phyloP scores from a whole-genome alignment of 177 flowering plant genomes.

The Vitis hybrid region DNA sequence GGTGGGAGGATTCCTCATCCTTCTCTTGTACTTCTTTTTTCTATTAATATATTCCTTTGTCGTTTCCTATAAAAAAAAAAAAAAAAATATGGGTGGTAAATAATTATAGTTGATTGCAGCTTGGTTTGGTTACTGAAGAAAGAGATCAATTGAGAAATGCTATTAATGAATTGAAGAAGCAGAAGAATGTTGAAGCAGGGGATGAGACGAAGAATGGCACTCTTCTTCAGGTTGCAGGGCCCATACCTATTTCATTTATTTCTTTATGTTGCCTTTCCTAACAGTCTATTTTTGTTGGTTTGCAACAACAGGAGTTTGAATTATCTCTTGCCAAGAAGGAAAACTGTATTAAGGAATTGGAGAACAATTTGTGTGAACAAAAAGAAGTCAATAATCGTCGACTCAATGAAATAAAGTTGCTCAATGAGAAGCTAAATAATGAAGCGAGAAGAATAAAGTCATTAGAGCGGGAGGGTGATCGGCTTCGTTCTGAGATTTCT shows the following conservation, averaged over 20 bases:
- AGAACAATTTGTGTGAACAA: slow-evolving; percentile 49
- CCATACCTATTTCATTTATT: not conserved
- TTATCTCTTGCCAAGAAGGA: slow-evolving; percentile 64
- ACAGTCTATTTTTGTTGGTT: slow-evolving; percentile 7
- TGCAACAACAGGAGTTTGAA: slow-evolving; percentile 64
- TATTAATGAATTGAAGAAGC: slow-evolving; percentile 40
- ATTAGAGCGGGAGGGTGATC: slow-evolving; percentile 86
- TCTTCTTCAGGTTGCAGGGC: slow-evolving; percentile 50
- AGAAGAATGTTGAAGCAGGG: slow-evolving; percentile 48
- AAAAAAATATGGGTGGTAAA: too few relatives aligned
- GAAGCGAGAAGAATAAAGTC: slow-evolving; percentile 81
- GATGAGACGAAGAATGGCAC: slow-evolving; percentile 28
- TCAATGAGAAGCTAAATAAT: slow-evolving; percentile 65
- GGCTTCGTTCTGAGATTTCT: slow-evolving; percentile 87
- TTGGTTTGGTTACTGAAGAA: slow-evolving; percentile 63
- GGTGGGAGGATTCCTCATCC: too few relatives aligned
- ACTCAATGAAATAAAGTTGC: slow-evolving; percentile 61
- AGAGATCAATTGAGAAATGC: slow-evolving; percentile 60
- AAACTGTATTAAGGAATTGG: slow-evolving; percentile 55
- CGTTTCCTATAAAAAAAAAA: too few relatives aligned
- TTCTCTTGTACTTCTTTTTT: too few relatives aligned
- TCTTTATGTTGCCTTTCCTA: slow-evolving; percentile 8
- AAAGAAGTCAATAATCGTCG: slow-evolving; percentile 57
- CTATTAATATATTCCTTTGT: too few relatives aligned
- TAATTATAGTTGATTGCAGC: slow-evolving; percentile 36